These are phyloP conservation scores for Scalesia atractyloides DNA, from an alignment of 129 eudicot genomes.

Conservation along the genomic window DNA sequence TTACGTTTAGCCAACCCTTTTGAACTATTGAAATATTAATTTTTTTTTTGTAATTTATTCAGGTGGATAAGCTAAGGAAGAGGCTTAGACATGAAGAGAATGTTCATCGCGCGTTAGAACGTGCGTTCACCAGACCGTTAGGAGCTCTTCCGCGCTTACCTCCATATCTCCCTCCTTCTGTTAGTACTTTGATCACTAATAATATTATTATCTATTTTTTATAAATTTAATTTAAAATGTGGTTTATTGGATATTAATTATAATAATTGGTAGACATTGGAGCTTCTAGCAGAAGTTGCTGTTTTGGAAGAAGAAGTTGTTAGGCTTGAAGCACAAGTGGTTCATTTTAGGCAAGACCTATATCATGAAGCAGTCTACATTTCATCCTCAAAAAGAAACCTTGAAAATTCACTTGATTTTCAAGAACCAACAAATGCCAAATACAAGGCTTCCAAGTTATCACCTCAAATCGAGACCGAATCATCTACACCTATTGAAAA, in stretches of 20 bases:
- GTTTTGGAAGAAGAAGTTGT: constrained; percentile 97
- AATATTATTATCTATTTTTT: background rate
- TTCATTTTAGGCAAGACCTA: constrained; percentile 75
- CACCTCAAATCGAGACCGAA: constrained; percentile 44
- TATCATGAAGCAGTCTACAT: constrained; percentile 78
- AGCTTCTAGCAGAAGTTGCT: constrained; percentile 97
- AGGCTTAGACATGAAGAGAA: constrained; percentile 92
- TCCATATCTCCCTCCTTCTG: constrained; percentile 72
- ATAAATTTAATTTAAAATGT: background rate
- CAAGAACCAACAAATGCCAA: constrained; percentile 42
- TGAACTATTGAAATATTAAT: constrained; percentile 9
- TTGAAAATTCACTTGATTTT: constrained; percentile 53
- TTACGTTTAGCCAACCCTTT: background rate
- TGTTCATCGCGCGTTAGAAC: constrained; percentile 86
- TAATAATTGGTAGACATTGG: constrained; percentile 52
- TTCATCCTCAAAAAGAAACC: constrained; percentile 64
- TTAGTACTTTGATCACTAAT: constrained; percentile 14
- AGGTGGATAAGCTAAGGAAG: constrained; percentile 90
- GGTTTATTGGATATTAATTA: background rate
- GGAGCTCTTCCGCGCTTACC: constrained; percentile 97
- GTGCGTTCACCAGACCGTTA: constrained; percentile 89
- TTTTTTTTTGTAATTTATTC: constrained; percentile 4
- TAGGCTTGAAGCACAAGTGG: constrained; percentile 91
- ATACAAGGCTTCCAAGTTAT: constrained; percentile 45
- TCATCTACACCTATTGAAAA: constrained; percentile 30